Evolutionary conservation across 345 rosid genomes (phyloP), one percentile per base, ranked within the genome.

Genomic region (Boechera divaricarpa): DNA sequence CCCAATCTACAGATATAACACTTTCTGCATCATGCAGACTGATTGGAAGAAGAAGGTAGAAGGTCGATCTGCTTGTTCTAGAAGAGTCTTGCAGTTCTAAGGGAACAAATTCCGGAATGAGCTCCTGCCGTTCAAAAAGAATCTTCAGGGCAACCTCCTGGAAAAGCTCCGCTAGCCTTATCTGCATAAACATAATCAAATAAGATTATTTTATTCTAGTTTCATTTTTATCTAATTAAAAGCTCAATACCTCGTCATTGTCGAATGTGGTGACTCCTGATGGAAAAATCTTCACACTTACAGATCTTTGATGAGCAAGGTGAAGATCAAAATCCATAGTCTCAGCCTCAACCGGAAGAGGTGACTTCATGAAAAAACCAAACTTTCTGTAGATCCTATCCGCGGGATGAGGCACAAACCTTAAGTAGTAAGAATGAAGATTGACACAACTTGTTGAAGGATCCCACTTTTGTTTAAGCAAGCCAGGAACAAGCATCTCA

Each of bases 1-100:
- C 69, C 98, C 98, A 89, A 67, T 94, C 94, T 16, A 91, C 83
- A 11, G 41, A 67, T 76, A 89, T 58, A 42, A 58, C 6, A 45
- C 76, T 64, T 79, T 63, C 86, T 51, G 52, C 31, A 65, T 75
- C 77, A 49, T 60, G 55, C 52, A 79, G 70, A 74, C 72, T 66
- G 72, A 90, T 73, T 9, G 98, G 98, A 76, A 94, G 97, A 83
- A 94, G 82, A 65, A 94, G 85, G 79, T 94, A 94, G 82, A 85
- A 88, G 48, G 89, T 86, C 24, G 88, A 81, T n/a, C 77, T 71
- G 72, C 83, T 70, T 67, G 85, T 80, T 80, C 69, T 44, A 76
- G 41, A n/a, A 69, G 77, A 74, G 58, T 65, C 73, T 56, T 85
- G 58, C 73, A 76, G 67, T 76, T 89, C 95, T 73, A 90, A 80